Conservation (phyloP, 2,329 filamentous ascomycete genomes). For the Berkeleyomyces rouxiae region DNA sequence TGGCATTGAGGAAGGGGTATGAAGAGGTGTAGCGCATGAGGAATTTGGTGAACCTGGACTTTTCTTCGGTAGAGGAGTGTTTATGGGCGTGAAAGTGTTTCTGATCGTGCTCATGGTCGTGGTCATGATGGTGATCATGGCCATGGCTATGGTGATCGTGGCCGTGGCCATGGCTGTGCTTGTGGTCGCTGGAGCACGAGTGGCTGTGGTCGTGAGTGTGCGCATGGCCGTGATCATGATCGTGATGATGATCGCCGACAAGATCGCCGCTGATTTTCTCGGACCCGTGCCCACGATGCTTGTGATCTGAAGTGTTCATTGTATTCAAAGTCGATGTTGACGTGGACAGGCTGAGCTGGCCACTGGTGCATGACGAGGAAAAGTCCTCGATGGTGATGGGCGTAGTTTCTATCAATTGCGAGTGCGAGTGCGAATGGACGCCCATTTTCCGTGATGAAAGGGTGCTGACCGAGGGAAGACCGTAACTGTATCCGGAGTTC, state of each 20-base stretch:
- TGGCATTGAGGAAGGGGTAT: conserved; percentile 68
- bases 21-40: conserved; percentile 52
- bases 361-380: neutral
- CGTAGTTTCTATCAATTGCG: neutral
- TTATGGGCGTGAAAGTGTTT: conserved; percentile 18
- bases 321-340: neutral
- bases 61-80: conserved; percentile 14
- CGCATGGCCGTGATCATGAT: conserved; percentile 17
- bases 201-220: conserved; percentile 16
- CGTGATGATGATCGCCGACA: neutral
- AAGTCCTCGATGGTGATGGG: conserved; percentile 3
- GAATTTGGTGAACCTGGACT: conserved; percentile 53
- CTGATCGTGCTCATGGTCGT: conserved; percentile 17
- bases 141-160: conserved; percentile 19
- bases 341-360: neutral
- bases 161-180: conserved; percentile 18
- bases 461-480: neutral
- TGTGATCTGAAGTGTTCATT: neutral
- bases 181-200: conserved; percentile 17
- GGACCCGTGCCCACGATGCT: neutral
- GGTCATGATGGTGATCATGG: conserved; percentile 18
- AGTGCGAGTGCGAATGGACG: conserved; percentile 6
- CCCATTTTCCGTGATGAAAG: conserved; percentile 8
- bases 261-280: neutral
- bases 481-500: neutral